A percentile compares a stretch with the other conserved stretches of the same genome.
Evolutionary conservation across 1,139 yeast species (phyloP).

Genomic region (Magnusiomyces suaveolens): DNA sequence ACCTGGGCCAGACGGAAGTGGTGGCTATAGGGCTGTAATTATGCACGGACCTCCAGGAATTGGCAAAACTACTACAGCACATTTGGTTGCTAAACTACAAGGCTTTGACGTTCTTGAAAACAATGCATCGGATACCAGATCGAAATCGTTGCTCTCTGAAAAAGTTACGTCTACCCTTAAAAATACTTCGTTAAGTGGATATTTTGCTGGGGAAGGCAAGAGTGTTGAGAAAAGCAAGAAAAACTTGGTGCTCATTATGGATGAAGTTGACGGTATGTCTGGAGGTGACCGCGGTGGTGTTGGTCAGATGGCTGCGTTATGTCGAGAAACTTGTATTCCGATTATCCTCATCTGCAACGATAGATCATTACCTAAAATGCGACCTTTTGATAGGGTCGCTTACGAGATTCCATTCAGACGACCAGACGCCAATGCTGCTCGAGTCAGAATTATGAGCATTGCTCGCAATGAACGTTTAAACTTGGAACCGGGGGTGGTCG

Average conservation of each 20-base stretch:
- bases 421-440: constrained; percentile 74
- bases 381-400: constrained; percentile 86
- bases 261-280: constrained; percentile 99
- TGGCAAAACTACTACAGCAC: constrained; percentile 93
- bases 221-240: constrained; percentile 28
- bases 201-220: constrained; percentile 40
- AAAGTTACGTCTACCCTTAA: constrained; percentile 62
- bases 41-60: constrained; percentile 93
- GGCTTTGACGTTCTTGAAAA: constrained; percentile 79
- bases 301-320: constrained; percentile 83
- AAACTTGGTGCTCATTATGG: constrained; percentile 83
- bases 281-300: constrained; percentile 99
- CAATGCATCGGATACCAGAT: constrained; percentile 90
- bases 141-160: constrained; percentile 61
- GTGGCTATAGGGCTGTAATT: constrained; percentile 67
- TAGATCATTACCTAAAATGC: constrained; percentile 84
- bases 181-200: constrained; percentile 80
- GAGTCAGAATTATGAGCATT: constrained; percentile 80
- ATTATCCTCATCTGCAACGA: constrained; percentile 92
- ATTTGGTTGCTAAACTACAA: constrained; percentile 66
- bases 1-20: constrained; percentile 48
- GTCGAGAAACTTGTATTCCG: constrained; percentile 79
- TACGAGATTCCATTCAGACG: constrained; percentile 77
- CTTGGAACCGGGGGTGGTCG: constrained; percentile 70
- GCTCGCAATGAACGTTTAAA: constrained; percentile 77